Conservation (phyloP, 495 filamentous ascomycete species). For the Aspergillus incahuasiensis region DNA sequence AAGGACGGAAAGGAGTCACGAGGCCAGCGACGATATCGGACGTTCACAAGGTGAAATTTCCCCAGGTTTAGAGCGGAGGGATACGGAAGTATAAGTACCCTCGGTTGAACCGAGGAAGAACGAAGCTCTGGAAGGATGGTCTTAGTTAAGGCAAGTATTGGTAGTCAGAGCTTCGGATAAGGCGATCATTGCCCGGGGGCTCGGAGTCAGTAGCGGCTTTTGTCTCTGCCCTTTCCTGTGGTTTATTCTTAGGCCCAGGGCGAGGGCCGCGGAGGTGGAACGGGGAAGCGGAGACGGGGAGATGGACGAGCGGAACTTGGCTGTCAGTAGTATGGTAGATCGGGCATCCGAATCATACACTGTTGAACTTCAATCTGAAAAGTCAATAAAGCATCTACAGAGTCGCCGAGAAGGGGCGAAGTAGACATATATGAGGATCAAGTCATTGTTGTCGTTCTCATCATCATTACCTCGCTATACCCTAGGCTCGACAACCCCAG, state of each 20-base stretch:
- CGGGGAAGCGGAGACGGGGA: conserved; percentile 39
- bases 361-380: neutral
- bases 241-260: neutral
- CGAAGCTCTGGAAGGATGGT: neutral
- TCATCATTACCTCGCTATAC: neutral
- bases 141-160: conserved; percentile 12
- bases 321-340: conserved; percentile 5
- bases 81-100: conserved; percentile 29
- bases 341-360: conserved; percentile 3
- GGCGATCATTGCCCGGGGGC: conserved; percentile 18
- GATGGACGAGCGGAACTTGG: conserved; percentile 43
- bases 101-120: conserved; percentile 15
- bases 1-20: conserved; percentile 10
- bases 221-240: conserved; percentile 3
- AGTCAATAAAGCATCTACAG: neutral
- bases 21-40: conserved; percentile 20
- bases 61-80: conserved; percentile 16
- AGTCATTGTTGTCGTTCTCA: neutral
- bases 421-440: neutral
- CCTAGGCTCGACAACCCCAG: neutral
- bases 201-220: conserved; percentile 32
- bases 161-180: conserved; percentile 18
- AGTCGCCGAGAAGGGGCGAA: neutral
- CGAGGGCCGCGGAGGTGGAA: conserved; percentile 26
- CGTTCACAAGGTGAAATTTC: conserved; percentile 15